Base-by-base conservation (phyloP, 2,329 filamentous ascomycete species). In the Pseudocercospora musae region DNA sequence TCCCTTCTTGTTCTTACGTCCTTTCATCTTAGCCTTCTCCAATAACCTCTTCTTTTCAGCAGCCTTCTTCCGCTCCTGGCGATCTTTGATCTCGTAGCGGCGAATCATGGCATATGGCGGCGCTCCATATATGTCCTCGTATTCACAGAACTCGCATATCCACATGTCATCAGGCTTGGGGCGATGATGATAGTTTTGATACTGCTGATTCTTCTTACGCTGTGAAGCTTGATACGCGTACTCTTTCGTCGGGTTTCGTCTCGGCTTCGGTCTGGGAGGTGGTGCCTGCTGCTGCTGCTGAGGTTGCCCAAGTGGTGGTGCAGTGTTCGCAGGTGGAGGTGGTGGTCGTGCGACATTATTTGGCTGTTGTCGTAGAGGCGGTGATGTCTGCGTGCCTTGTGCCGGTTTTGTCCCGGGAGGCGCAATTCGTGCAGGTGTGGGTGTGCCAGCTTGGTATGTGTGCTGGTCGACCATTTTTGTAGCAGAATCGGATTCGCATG, bases 131-230 rank as follows among this genome's bases (percentile, higher is more conserved):
- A 99, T 97, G 57, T 87, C 87, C 77, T 98, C 94, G 74, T 97
- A 99, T 76, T 99, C 95, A 80, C 95, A 99, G 75, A 98, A 98
- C 72, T 97, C 91, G 78, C 95, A 99, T 52, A 98, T 92, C 91
- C 93, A 98, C 56, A 92, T 85, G 64, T 96, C 91, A 67, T 91
- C 89, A 1, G 80, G 75, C 18, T 78, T 80, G 0, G 90, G 89
- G 1, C 90, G 89, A 71, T 90, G 88, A 70, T 90, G 87, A 65
- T 86, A 86, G 75, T 95, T 96, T 60, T 86, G 84, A 67, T 90
- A 89, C 70, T 90, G 85, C 64, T 95, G 90, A 71, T 91, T 84
- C 52, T 90, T 85, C 62, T 89, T 89, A 6, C 95, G 89, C 67
- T 92, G 87, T 23, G 87, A 87, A 25, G 92, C 93, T 62, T 92